Conservation (phyloP, 306 rosid genomes). For the Macrotyloma uniflorum region DNA sequence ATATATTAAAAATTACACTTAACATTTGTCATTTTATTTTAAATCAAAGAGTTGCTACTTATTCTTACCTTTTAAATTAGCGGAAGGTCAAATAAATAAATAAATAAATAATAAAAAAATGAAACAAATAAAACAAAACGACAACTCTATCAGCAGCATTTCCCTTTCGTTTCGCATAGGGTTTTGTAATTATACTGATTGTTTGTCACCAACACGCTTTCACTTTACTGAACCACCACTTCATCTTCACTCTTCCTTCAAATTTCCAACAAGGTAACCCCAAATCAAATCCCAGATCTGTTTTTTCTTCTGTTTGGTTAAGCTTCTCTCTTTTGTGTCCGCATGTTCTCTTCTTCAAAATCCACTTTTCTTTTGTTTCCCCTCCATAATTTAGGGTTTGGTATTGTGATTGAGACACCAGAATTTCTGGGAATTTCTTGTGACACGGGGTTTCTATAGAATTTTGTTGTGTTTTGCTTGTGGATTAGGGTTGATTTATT, state of each 20-base stretch:
- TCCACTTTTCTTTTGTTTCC: neutral
- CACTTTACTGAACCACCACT: constrained; percentile 9
- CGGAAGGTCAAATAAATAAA: neutral
- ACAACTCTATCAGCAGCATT: neutral
- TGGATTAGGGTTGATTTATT: constrained; percentile 2
- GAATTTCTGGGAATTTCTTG: constrained; percentile 9
- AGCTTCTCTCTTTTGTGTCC: neutral
- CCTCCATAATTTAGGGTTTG: neutral
- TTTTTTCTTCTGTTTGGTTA: neutral
- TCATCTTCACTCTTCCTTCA: constrained; percentile 26
- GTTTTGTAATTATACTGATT: neutral
- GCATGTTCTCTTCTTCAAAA: neutral
- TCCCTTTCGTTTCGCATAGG: neutral
- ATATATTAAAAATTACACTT: no score
- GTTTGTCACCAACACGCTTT: constrained; percentile 6
- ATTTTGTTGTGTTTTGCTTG: neutral
- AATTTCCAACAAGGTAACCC: constrained; percentile 14
- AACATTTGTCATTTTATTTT: no score
- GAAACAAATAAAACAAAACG: neutral
- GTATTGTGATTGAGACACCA: neutral
- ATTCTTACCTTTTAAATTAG: no score
- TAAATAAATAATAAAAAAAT: neutral
- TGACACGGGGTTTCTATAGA: neutral
- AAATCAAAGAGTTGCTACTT: no score
- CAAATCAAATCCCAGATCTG: constrained; percentile 13